A percentile compares a stretch with the other conserved stretches of the same genome.
These are phyloP conservation scores for Acacia acuminata DNA, from an alignment of 306 rosid genomes.

Conservation along the genomic window DNA sequence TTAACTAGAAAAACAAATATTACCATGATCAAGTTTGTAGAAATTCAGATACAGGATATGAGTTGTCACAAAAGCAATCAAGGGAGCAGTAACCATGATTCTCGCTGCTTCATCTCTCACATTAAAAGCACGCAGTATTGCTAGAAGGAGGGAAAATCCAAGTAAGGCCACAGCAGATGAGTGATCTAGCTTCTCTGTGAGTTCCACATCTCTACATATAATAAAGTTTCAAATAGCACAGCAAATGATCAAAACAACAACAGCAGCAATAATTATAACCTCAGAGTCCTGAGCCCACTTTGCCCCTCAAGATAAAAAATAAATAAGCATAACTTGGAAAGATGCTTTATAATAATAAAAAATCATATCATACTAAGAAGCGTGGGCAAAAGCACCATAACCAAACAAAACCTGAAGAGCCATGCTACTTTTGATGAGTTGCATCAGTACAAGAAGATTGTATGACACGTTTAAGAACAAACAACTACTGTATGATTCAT, in stretches of 20 bases:
- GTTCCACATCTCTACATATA: slow-evolving; percentile 57
- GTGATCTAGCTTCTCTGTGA: slow-evolving; percentile 66
- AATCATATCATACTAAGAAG: background rate
- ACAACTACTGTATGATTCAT: background rate
- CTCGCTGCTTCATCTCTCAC: slow-evolving; percentile 89
- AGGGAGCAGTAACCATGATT: slow-evolving; percentile 89
- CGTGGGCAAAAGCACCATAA: background rate
- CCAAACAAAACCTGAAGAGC: background rate
- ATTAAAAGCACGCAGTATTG: slow-evolving; percentile 50
- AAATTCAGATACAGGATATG: slow-evolving; percentile 90
- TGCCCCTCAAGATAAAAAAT: background rate
- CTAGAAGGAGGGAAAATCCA: slow-evolving; percentile 60
- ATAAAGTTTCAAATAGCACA: background rate
- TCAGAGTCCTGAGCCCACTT: background rate
- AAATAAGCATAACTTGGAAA: background rate
- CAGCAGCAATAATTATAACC: background rate
- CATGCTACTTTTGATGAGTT: background rate
- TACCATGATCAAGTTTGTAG: slow-evolving; percentile 78
- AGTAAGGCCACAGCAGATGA: slow-evolving; percentile 70
- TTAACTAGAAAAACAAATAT: slow-evolving; percentile 29
- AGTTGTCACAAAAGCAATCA: slow-evolving; percentile 78
- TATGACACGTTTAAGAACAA: background rate
- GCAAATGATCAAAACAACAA: background rate
- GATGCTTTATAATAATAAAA: background rate
- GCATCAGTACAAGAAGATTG: background rate